Conservation (phyloP, 108 stramenopile species). For the Asterionellopsis glacialis region DNA sequence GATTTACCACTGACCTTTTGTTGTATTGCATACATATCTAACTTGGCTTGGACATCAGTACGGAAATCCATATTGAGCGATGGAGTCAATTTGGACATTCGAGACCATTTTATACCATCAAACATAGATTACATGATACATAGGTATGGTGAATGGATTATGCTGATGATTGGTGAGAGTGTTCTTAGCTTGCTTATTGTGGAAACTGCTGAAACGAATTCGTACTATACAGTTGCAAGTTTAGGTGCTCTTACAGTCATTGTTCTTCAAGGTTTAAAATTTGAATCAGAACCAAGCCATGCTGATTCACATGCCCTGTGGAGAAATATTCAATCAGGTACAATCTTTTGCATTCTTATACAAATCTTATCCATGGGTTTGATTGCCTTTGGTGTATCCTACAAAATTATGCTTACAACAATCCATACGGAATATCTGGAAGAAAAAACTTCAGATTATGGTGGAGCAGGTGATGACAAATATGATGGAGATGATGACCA, state of each 20-base stretch:
- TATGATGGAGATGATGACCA: no score
- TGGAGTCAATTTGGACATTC: not conserved
- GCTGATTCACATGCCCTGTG: slow-evolving; percentile 25
- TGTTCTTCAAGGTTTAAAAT: slow-evolving; percentile 23
- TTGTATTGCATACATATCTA: no score
- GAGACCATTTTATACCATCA: slow-evolving; percentile 23
- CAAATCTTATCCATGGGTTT: slow-evolving; percentile 25
- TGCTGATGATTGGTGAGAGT: slow-evolving; percentile 70
- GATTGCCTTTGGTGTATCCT: slow-evolving; percentile 35
- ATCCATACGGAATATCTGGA: no score
- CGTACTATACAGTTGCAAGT: slow-evolving; percentile 14
- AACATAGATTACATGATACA: slow-evolving; percentile 29
- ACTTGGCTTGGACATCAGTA: no score
- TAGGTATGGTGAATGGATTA: slow-evolving; percentile 43
- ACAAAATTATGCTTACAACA: slow-evolving; percentile 29
- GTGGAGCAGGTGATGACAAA: not conserved
- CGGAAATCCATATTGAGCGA: no score
- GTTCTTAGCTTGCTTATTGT: slow-evolving; percentile 59
- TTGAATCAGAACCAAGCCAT: slow-evolving; percentile 25
- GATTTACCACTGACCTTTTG: no score
- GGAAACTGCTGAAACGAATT: slow-evolving; percentile 8
- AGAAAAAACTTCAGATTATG: not conserved
- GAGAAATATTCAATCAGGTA: slow-evolving; percentile 17
- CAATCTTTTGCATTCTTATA: no score
- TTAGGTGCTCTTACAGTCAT: slow-evolving; percentile 22